Evolutionary conservation across 257 asterid genomes (phyloP).

Genomic region (Plantago major): DNA sequence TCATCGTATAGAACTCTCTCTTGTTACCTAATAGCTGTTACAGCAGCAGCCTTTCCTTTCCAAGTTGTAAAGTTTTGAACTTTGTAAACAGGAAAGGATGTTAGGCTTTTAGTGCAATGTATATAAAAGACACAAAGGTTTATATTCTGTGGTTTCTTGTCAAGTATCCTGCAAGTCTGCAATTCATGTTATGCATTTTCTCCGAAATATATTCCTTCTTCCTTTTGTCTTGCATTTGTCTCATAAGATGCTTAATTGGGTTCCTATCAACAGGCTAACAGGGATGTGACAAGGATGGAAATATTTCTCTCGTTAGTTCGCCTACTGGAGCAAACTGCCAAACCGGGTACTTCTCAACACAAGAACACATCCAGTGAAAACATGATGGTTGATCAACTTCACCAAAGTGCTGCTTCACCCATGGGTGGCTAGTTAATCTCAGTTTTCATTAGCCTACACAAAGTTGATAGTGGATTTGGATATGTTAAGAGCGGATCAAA

Average conservation of each 20-base stretch:
- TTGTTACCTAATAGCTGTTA: too few species aligned
- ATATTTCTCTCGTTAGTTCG: conserved; percentile 60
- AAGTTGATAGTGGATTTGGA: conserved; percentile 21
- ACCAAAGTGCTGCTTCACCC: conserved; percentile 33
- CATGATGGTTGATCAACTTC: conserved; percentile 31
- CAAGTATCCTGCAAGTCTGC: too few species aligned
- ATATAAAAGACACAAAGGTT: too few species aligned
- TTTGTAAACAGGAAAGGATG: too few species aligned
- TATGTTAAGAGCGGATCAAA: conserved; percentile 46
- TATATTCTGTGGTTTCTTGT: too few species aligned
- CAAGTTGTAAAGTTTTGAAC: too few species aligned
- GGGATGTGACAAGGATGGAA: conserved; percentile 67
- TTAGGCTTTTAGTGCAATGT: too few species aligned
- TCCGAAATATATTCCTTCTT: too few species aligned
- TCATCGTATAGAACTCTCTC: too few species aligned
- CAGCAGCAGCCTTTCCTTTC: too few species aligned
- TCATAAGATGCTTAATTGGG: conserved; percentile 1
- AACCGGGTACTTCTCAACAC: conserved; percentile 27
- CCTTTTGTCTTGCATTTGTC: not conserved
- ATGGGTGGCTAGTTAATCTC: conserved; percentile 32
- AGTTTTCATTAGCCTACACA: conserved; percentile 24
- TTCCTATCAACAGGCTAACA: conserved; percentile 46
- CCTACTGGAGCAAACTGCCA: conserved; percentile 50
- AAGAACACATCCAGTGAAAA: conserved; percentile 23
- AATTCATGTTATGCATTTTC: too few species aligned